phyloP scores from a whole-genome alignment of 2,329 filamentous ascomycete genomes.

The Pestalotiopsis sp. region DNA sequence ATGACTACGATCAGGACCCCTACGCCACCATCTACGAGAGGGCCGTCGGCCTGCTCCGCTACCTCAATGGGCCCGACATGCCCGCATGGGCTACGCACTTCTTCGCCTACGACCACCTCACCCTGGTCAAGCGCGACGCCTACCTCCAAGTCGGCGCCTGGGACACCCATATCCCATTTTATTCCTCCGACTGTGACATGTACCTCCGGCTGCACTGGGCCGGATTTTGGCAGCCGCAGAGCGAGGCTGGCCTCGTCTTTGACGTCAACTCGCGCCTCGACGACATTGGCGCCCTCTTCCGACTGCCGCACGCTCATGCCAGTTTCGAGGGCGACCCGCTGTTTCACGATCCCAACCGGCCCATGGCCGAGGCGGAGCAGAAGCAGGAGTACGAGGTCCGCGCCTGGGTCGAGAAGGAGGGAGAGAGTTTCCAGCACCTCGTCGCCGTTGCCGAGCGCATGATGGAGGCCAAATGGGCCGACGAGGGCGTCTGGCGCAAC shows the following conservation, averaged over 20 bases:
- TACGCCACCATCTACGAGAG: conserved; percentile 37
- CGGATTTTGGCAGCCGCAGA: conserved; percentile 41
- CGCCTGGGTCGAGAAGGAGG: conserved; percentile 33
- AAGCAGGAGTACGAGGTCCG: conserved; percentile 30
- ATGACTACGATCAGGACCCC: conserved; percentile 36
- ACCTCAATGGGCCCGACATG: conserved; percentile 35
- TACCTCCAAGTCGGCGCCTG: conserved; percentile 46
- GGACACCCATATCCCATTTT: conserved; percentile 53
- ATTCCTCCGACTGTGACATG: conserved; percentile 48
- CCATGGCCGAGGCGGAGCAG: conserved; percentile 28
- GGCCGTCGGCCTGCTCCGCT: conserved; percentile 31
- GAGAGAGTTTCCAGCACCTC: conserved; percentile 37
- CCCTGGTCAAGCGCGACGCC: conserved; percentile 47
- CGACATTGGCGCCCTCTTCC: conserved; percentile 44
- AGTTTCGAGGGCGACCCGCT: conserved; percentile 35
- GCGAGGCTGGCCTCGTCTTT: conserved; percentile 41
- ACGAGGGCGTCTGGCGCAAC: conserved; percentile 32
- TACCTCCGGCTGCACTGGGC: conserved; percentile 44
- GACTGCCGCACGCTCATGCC: conserved; percentile 37
- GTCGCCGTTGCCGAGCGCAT: conserved; percentile 34
- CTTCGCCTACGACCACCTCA: conserved; percentile 53
- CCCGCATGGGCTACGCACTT: conserved; percentile 49
- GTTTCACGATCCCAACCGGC: conserved; percentile 23
- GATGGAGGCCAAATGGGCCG: conserved; percentile 29
- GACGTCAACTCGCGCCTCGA: conserved; percentile 44